Evolutionary conservation across 371 early-diverging fungal genomes (phyloP).

Genomic region (Mucor circinelloides): DNA sequence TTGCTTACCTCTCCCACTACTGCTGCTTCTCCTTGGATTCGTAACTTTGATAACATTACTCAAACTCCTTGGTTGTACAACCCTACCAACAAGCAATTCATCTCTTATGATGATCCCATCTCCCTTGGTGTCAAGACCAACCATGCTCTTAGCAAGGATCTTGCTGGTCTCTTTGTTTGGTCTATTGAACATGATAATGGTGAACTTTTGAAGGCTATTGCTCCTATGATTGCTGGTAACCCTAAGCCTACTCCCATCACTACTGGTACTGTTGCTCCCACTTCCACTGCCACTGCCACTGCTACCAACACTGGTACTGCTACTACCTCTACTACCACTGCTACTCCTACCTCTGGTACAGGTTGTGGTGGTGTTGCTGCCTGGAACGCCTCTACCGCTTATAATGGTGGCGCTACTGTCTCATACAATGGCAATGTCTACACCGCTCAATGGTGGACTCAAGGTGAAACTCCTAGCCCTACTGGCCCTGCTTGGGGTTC

Average conservation of each 20-base stretch:
- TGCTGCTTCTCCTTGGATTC: slow-evolving; percentile 63
- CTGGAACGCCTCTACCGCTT: slow-evolving; percentile 18
- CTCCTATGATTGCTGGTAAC: slow-evolving; percentile 20
- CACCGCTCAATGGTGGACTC: slow-evolving; percentile 53
- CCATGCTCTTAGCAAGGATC: slow-evolving; percentile 44
- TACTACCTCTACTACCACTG: not conserved
- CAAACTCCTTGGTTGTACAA: slow-evolving; percentile 74
- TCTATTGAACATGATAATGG: slow-evolving; percentile 55
- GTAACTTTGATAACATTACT: slow-evolving; percentile 59
- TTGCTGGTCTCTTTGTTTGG: slow-evolving; percentile 68
- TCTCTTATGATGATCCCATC: slow-evolving; percentile 67
- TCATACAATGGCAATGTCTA: slow-evolving; percentile 36
- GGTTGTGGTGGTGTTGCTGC: slow-evolving; percentile 19
- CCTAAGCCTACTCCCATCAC: slow-evolving; percentile 9
- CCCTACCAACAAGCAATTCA: slow-evolving; percentile 50
- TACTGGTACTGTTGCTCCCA: slow-evolving; percentile 7
- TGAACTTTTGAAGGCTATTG: slow-evolving; percentile 52
- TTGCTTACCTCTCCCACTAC: slow-evolving; percentile 53
- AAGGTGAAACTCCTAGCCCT: slow-evolving; percentile 27
- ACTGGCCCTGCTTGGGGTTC: not conserved
- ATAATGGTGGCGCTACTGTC: slow-evolving; percentile 28
- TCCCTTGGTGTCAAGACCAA: slow-evolving; percentile 60
- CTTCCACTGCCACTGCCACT: slow-evolving; percentile 7
- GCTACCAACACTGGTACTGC: not conserved
- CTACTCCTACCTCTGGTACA: slow-evolving; percentile 10